These are phyloP conservation scores for Pestalotiopsis sp. DNA, from an alignment of 2,329 filamentous ascomycete species.

Conservation along the genomic window DNA sequence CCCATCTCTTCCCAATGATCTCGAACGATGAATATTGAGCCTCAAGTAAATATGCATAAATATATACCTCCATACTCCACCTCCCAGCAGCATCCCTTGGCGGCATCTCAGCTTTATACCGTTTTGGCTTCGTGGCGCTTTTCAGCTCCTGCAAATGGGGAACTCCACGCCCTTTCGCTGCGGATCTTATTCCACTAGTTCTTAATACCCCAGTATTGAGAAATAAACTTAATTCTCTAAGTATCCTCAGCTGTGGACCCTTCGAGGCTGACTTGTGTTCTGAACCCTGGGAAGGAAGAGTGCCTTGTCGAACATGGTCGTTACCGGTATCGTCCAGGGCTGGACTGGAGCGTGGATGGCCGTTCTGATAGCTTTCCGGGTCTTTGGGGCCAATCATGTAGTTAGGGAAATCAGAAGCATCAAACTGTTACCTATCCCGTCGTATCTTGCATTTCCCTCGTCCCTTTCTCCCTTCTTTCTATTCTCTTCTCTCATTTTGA, in stretches of 20 bases:
- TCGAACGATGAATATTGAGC: neutral
- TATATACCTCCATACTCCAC: neutral
- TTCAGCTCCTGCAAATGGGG: slow-evolving; percentile 41
- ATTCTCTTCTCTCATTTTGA: neutral
- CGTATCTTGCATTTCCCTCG: neutral
- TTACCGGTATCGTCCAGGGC: neutral
- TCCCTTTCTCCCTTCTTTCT: neutral
- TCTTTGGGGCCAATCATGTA: neutral
- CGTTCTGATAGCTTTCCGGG: neutral
- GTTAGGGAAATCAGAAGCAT: neutral
- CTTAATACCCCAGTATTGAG: neutral
- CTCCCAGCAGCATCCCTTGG: neutral
- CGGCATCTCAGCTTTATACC: slow-evolving; percentile 4
- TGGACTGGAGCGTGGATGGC: too few species aligned
- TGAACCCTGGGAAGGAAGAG: slow-evolving; percentile 1
- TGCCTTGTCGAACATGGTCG: slow-evolving; percentile 3
- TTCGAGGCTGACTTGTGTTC: neutral
- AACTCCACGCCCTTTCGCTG: neutral
- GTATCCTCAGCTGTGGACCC: too few species aligned
- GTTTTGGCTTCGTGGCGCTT: slow-evolving; percentile 20
- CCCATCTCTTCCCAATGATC: neutral
- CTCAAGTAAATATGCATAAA: neutral
- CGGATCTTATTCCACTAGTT: neutral
- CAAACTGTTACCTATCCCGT: neutral
- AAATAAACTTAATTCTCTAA: too few species aligned